Percentiles rank a stretch among this genome's conserved stretches.
Conservation (phyloP, 208 protist species). For the Entamoeba dispar region DNA sequence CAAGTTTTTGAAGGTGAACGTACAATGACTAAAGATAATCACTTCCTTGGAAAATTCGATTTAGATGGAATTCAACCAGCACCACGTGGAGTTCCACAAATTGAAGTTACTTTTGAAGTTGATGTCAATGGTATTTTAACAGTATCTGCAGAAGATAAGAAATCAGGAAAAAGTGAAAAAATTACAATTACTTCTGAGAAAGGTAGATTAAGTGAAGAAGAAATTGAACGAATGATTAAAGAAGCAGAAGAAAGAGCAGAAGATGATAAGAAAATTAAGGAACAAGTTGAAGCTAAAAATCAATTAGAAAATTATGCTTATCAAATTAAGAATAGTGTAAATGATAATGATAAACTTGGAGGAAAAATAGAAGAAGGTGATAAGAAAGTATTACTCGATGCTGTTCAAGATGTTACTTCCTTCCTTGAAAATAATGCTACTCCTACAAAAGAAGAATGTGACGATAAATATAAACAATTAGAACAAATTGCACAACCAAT, state of each 20-base stretch:
- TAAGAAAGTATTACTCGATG: not conserved
- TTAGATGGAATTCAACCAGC: constrained; percentile 64
- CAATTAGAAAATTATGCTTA: constrained; percentile 18
- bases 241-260: constrained; percentile 12
- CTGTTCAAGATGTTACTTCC: constrained; percentile 5
- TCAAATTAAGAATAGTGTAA: not conserved
- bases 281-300: constrained; percentile 18
- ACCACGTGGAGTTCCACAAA: constrained; percentile 40
- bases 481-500: not conserved
- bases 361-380: not conserved
- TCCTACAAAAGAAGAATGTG: constrained; percentile 5
- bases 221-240: constrained; percentile 19
- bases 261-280: constrained; percentile 11
- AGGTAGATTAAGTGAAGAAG: constrained; percentile 17
- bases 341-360: constrained; percentile 44
- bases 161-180: constrained; percentile 53
- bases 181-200: constrained; percentile 66
- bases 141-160: constrained; percentile 76
- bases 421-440: constrained; percentile 8
- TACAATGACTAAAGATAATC: constrained; percentile 86
- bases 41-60: constrained; percentile 83
- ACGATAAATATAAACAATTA: constrained; percentile 10
- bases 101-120: constrained; percentile 81
- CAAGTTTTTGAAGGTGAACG: constrained; percentile 90
- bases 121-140: constrained; percentile 86